These are phyloP conservation scores for Dactylellina haptotyla DNA, from an alignment of 2,329 filamentous ascomycete species.

Conservation along the genomic window DNA sequence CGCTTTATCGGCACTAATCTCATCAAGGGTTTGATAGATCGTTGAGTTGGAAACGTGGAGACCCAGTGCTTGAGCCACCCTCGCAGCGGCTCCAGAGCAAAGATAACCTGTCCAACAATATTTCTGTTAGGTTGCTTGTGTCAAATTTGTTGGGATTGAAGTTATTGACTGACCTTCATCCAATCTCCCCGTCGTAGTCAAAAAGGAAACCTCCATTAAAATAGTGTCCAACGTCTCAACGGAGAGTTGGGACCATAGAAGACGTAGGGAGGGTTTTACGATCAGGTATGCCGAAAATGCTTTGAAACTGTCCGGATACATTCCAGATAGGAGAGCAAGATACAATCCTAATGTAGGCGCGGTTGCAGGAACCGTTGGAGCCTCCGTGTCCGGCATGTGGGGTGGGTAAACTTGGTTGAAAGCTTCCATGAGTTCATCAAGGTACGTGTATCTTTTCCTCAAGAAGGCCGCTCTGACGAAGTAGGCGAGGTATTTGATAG, in stretches of 20 bases:
- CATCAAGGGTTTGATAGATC: constrained; percentile 37
- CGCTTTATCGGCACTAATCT: constrained; percentile 31
- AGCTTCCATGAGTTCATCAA: constrained; percentile 43
- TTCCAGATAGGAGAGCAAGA: constrained; percentile 42
- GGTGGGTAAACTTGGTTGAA: constrained; percentile 46
- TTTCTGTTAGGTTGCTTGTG: not conserved
- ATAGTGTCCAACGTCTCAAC: constrained; percentile 45
- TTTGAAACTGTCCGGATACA: constrained; percentile 50
- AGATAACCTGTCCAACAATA: constrained; percentile 29
- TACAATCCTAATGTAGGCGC: constrained; percentile 36
- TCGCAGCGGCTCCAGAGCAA: constrained; percentile 28
- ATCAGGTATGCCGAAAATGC: constrained; percentile 40
- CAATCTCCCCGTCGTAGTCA: constrained; percentile 42
- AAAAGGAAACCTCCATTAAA: constrained; percentile 45
- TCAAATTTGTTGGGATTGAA: not conserved
- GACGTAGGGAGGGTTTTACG: constrained; percentile 34
- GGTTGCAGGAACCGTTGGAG: constrained; percentile 33
- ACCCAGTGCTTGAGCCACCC: constrained; percentile 46
- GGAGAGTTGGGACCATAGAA: constrained; percentile 49
- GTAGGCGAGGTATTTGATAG: constrained; percentile 19
- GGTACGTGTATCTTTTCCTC: constrained; percentile 38
- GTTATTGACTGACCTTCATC: constrained; percentile 34
- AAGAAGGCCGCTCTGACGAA: constrained; percentile 30
- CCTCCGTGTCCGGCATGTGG: constrained; percentile 20
- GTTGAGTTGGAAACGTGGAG: constrained; percentile 45